These are phyloP conservation scores for Raphanus sativus DNA, from an alignment of 345 rosid species.

Conservation along the genomic window DNA sequence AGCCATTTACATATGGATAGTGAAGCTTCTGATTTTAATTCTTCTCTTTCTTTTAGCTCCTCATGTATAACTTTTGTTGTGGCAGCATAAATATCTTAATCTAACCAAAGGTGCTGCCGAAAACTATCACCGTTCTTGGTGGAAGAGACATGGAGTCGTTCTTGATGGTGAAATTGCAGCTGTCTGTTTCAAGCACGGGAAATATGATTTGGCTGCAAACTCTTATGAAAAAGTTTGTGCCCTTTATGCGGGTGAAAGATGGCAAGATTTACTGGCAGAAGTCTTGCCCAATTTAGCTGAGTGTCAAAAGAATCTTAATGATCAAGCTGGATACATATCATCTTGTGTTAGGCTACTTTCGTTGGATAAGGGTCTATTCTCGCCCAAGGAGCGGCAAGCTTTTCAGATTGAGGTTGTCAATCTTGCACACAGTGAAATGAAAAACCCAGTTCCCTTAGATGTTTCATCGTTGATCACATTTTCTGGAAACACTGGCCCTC, in stretches of 20 bases:
- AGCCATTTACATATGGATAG: conserved; percentile 10
- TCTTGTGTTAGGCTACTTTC: conserved; percentile 92
- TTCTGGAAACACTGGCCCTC: conserved; percentile 89
- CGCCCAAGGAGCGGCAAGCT: conserved; percentile 82
- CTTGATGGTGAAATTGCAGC: conserved; percentile 99
- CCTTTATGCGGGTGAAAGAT: conserved; percentile 92
- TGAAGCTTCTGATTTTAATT: conserved; percentile 6
- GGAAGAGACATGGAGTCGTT: conserved; percentile 98
- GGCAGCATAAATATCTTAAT: conserved; percentile 83
- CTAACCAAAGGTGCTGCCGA: conserved; percentile 97
- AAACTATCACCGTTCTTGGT: conserved; percentile 94
- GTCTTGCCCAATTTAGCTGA: conserved; percentile 90
- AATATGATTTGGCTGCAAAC: conserved; percentile 93
- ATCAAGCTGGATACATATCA: conserved; percentile 91
- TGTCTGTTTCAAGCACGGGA: conserved; percentile 82
- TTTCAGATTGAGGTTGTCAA: conserved; percentile 88
- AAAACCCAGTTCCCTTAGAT: conserved; percentile 91
- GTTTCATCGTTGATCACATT: conserved; percentile 90
- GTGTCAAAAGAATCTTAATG: conserved; percentile 90
- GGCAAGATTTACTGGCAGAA: conserved; percentile 96
- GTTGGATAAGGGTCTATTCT: conserved; percentile 79
- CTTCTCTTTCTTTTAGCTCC: conserved; percentile 8
- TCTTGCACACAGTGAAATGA: conserved; percentile 91
- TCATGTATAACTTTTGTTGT: conserved; percentile 34
- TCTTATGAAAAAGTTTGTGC: conserved; percentile 97